Percentiles rank a stretch among this genome's conserved stretches.
These are phyloP conservation scores for Medicago ruthenica DNA, from an alignment of 306 rosid genomes.

Conservation along the genomic window DNA sequence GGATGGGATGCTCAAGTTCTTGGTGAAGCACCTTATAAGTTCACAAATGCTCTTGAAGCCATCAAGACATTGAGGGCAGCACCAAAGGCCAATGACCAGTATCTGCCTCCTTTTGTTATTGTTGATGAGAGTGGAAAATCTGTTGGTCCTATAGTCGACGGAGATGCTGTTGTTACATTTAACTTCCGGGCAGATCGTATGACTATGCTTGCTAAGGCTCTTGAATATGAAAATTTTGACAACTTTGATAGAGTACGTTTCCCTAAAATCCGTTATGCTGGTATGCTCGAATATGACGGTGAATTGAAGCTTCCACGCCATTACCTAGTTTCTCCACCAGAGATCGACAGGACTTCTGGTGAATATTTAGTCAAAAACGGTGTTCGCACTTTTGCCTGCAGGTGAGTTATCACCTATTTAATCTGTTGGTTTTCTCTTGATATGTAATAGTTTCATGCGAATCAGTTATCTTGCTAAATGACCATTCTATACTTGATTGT, in stretches of 20 bases:
- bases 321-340: constrained; percentile 97
- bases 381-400: constrained; percentile 94
- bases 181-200: constrained; percentile 98
- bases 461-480: constrained; percentile 19
- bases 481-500: constrained; percentile 27
- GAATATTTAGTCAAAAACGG: constrained; percentile 92
- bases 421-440: neutral
- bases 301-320: constrained; percentile 91
- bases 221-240: constrained; percentile 87
- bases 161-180: constrained; percentile 96
- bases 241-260: constrained; percentile 86
- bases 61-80: constrained; percentile 78
- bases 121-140: constrained; percentile 83
- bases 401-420: constrained; percentile 51
- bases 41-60: constrained; percentile 79
- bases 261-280: constrained; percentile 94
- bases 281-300: constrained; percentile 98
- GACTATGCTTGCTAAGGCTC: constrained; percentile 95
- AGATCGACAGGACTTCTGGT: constrained; percentile 97
- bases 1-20: constrained; percentile 99
- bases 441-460: constrained; percentile 11
- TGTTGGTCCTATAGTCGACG: constrained; percentile 95
- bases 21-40: constrained; percentile 93
- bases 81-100: constrained; percentile 82
- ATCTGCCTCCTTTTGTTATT: constrained; percentile 91